Evolutionary conservation across 2,329 filamentous ascomycete genomes (phyloP), one percentile per base, ranked within the genome.

Genomic region (Colletotrichum falcatum): DNA sequence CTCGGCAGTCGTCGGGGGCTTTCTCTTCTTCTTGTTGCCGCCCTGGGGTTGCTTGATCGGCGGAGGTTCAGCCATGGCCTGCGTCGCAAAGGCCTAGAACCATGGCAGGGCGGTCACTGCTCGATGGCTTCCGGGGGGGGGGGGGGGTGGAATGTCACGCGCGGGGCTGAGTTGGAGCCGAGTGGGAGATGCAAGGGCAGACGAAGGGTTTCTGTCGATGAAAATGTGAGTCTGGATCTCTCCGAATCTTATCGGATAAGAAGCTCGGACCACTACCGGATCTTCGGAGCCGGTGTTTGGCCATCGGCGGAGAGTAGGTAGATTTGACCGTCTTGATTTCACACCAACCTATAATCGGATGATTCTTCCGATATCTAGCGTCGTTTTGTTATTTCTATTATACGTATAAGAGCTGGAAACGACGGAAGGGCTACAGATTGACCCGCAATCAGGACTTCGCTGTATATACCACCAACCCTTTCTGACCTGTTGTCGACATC

Each of bases 21-120:
- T 71, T 56, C 69, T 65, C 61, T 71, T 71, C 54, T 61, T 71
- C 54, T 61, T 71, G 42, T 49, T 53, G 30, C 58, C 30, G 30
- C 58, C 30, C 28, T 66, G 46, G 33, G 59, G 59, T 46, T 61
- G 59, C 23, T 56, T 33, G 12, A 39, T 26, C 7, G 46, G 18
- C 48, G 42, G 51, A 2, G 59, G 12, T 55, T 63, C 60, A 39
- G 54, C 44, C 65, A 65, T 62, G 53, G 26, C 35, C 63, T 59
- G 59, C 44, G 37, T 71, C 20, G 11, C 35, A 23, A 9, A n/a
- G 44, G 20, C 42, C 51, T 49, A n/a, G 20, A 26, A 54, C 53
- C 59, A 69, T 71, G 39, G 39, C 46, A 59, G 46, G 18, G 12
- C 55, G 23, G 30, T 26, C 5, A 12, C 33, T 56, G 42, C 60